Evolutionary conservation across 257 asterid genomes (phyloP).

Genomic region (Solanum tarapatanum): DNA sequence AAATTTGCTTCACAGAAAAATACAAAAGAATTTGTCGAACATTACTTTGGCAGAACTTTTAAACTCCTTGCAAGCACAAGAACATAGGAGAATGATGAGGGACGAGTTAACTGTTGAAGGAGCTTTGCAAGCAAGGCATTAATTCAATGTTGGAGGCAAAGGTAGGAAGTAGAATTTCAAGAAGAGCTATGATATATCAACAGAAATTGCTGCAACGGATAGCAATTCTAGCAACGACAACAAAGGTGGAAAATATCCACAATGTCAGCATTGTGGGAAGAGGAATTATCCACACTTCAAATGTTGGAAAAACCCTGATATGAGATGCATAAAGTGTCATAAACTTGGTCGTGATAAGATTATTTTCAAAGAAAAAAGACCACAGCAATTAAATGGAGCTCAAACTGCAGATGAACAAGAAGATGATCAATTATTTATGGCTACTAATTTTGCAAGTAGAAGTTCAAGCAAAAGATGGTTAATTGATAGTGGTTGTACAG

Average conservation of each 20-base stretch:
- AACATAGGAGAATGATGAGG: not conserved
- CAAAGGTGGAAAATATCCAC: not conserved
- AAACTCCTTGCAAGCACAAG: not conserved
- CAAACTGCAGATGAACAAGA: too few relatives aligned
- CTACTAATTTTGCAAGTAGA: not conserved
- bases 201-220: not conserved
- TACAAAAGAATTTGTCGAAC: not conserved
- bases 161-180: not conserved
- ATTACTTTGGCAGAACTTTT: not conserved
- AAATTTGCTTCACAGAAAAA: too few relatives aligned
- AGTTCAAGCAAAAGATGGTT: not conserved
- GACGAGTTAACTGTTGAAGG: not conserved
- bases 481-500: not conserved
- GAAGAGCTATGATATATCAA: not conserved
- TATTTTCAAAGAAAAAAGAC: not conserved
- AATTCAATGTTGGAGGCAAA: not conserved
- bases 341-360: not conserved
- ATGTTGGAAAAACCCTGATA: not conserved
- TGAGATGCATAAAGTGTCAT: not conserved
- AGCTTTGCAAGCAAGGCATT: not conserved
- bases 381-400: not conserved
- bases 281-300: not conserved
- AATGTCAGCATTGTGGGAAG: not conserved
- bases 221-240: not conserved
- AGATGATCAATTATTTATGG: too few relatives aligned